Evolutionary conservation across 768 basidiomycete genomes (phyloP).

Genomic region (Calocera viscosa): DNA sequence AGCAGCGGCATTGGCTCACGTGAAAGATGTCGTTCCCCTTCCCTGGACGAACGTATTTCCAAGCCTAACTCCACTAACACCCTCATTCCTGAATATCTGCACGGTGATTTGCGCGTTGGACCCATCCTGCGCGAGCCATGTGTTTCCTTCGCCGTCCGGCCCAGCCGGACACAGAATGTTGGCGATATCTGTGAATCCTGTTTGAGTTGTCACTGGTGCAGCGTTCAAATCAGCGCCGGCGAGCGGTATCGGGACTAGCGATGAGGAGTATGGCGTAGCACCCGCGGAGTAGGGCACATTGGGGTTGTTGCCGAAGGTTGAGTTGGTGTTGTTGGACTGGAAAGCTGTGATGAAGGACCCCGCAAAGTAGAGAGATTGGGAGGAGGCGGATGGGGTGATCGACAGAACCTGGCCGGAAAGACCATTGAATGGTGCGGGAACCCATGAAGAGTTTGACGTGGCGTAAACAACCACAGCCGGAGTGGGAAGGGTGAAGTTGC

Average conservation of each 20-base stretch:
- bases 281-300: slow-evolving; percentile 72
- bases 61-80: slow-evolving; percentile 67
- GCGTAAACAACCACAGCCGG: slow-evolving; percentile 55
- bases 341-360: slow-evolving; percentile 79
- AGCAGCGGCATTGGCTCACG: slow-evolving; percentile 36
- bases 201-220: slow-evolving; percentile 48
- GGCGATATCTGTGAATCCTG: slow-evolving; percentile 49
- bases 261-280: slow-evolving; percentile 77
- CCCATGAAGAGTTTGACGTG: slow-evolving; percentile 52
- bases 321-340: slow-evolving; percentile 41
- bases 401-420: slow-evolving; percentile 64
- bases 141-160: slow-evolving; percentile 61
- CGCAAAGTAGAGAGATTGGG: slow-evolving; percentile 66
- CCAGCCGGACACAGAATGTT: slow-evolving; percentile 78
- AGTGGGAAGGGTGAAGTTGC: slow-evolving; percentile 37
- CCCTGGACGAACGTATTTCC: slow-evolving; percentile 79
- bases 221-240: slow-evolving; percentile 44
- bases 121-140: slow-evolving; percentile 73
- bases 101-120: slow-evolving; percentile 62
- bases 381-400: slow-evolving; percentile 61
- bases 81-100: slow-evolving; percentile 58
- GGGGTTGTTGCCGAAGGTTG: slow-evolving; percentile 53
- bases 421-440: slow-evolving; percentile 66
- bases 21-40: slow-evolving; percentile 79
- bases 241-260: slow-evolving; percentile 70